phyloP scores from a whole-genome alignment of 2,329 filamentous ascomycete genomes.

The Microsporum ferrugineum region DNA sequence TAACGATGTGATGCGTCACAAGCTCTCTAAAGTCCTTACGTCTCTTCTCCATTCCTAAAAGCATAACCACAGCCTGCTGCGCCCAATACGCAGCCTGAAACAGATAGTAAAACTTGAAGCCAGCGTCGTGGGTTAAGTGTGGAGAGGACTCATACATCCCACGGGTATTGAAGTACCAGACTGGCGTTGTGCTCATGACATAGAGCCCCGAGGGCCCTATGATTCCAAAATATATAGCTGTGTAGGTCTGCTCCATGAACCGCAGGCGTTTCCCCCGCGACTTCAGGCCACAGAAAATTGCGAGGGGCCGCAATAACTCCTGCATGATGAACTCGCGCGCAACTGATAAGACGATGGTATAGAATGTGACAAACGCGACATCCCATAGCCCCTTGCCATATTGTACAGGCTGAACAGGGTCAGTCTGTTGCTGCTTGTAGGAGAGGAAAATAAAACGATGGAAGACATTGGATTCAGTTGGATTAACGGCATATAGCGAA shows the following conservation, averaged over 20 bases:
- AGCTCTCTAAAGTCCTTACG: conserved; percentile 92
- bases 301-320: conserved; percentile 66
- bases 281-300: conserved; percentile 56
- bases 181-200: conserved; percentile 76
- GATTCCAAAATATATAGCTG: conserved; percentile 75
- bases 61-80: conserved; percentile 82
- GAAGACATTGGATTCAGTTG: conserved; percentile 64
- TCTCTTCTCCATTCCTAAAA: conserved; percentile 81
- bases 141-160: conserved; percentile 87
- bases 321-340: conserved; percentile 96
- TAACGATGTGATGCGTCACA: conserved; percentile 83
- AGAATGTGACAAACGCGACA: conserved; percentile 77
- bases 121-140: conserved; percentile 64
- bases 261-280: conserved; percentile 68
- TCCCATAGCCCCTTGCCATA: conserved; percentile 84
- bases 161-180: conserved; percentile 90
- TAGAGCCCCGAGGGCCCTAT: conserved; percentile 76
- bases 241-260: conserved; percentile 96
- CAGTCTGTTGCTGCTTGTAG: conserved; percentile 55
- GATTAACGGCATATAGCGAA: conserved; percentile 61
- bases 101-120: conserved; percentile 92
- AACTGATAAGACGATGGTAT: conserved; percentile 80
- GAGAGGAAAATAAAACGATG: conserved; percentile 80
- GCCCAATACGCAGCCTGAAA: conserved; percentile 93
- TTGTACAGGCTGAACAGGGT: conserved; percentile 43